Percentiles rank a stretch among this genome's conserved stretches.
Evolutionary conservation across 2,329 filamentous ascomycete genomes (phyloP).

Genomic region (Phialophora macrospora): DNA sequence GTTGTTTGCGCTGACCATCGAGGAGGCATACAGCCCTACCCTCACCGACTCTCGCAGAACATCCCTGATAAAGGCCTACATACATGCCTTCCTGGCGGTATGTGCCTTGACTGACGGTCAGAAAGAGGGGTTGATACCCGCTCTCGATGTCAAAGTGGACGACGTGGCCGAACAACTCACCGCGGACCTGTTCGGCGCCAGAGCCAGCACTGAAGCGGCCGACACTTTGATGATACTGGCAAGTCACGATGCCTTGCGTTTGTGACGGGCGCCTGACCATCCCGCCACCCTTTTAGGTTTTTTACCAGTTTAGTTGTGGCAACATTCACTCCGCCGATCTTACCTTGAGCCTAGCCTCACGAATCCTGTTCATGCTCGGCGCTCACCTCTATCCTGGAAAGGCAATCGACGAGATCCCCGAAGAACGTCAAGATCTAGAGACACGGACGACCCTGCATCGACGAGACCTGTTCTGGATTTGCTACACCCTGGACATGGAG

Average conservation of each 20-base stretch:
- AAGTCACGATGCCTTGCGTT: slow-evolving; percentile 36
- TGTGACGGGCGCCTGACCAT: not conserved
- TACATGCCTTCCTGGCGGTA: slow-evolving; percentile 57
- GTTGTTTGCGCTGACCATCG: slow-evolving; percentile 55
- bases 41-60: slow-evolving; percentile 38
- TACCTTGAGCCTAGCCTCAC: slow-evolving; percentile 53
- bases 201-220: slow-evolving; percentile 49
- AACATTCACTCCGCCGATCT: slow-evolving; percentile 54
- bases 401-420: slow-evolving; percentile 30
- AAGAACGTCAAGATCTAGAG: slow-evolving; percentile 13
- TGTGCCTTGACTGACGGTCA: slow-evolving; percentile 41
- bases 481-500: slow-evolving; percentile 63
- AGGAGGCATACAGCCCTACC: slow-evolving; percentile 50
- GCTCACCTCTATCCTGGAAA: slow-evolving; percentile 46
- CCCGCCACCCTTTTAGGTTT: slow-evolving; percentile 40
- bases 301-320: slow-evolving; percentile 55
- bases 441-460: slow-evolving; percentile 40
- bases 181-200: slow-evolving; percentile 43
- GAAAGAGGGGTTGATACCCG: slow-evolving; percentile 21
- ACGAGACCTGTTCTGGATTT: slow-evolving; percentile 60
- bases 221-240: slow-evolving; percentile 58
- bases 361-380: slow-evolving; percentile 57
- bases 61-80: slow-evolving; percentile 52
- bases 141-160: slow-evolving; percentile 50
- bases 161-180: slow-evolving; percentile 53